Evolutionary conservation across 1,139 yeast species (phyloP), one percentile per base, ranked within the genome.

Genomic region (Tardiomyces depauwii): DNA sequence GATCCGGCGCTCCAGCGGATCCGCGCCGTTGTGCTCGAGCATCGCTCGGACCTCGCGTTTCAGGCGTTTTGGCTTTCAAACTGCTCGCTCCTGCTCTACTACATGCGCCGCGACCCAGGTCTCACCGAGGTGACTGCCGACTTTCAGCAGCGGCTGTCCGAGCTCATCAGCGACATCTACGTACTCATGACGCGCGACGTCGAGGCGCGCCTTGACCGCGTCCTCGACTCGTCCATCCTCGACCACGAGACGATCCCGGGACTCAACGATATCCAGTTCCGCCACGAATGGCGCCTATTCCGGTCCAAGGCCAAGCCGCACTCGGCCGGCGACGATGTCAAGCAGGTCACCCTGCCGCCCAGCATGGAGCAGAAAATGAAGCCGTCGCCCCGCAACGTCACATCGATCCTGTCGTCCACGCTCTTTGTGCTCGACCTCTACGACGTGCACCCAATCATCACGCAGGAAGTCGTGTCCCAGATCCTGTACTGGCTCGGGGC

Each of bases 351-450:
- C 47, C 74, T 77, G 51, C 91, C 91, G 1, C 89, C 91, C 6
- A 64, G 80, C 1, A 77, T 78, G 39, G 89, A 87, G 49, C 78
- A 78, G 51, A 70, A 75, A 65, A 68, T 69, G 28, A 81, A 79
- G 58, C 96, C 96, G 2, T 85, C 96, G 0, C 98, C 99, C 0
- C 69, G 89, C 45, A 81, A 79, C 55, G 75, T 89, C 47, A 78
- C 89, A 19, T 95, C 93, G 57, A 85, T 89, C 1, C 72, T 91
- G 49, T 93, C 95, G 21, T 96, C 97, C 0, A 72, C 91, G 44
- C 74, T 87, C 47, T 88, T 89, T 60, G 94, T 91, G 2, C 70
- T 89, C 58, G 88, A 84, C 52, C 68, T 89, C 40, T 94, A 86
- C 60, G 78, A 80, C 48, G 84, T 89, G 4, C 91, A 85, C 59